phyloP scores from a whole-genome alignment of 441 rosid species.

The Corymbia calophylla region DNA sequence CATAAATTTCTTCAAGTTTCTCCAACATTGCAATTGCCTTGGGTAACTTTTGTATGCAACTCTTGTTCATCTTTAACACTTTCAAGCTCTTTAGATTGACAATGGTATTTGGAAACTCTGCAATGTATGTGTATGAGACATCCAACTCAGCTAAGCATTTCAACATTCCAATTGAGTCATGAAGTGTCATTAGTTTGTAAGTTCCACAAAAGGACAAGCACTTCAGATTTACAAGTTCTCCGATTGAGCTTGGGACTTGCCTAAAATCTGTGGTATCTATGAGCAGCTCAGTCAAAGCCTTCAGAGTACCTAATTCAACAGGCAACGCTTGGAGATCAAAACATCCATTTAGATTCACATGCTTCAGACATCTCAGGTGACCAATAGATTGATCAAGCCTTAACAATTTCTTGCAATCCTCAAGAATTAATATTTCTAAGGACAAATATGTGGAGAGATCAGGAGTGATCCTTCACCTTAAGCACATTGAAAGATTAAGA shows the following conservation, averaged over 20 bases:
- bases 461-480: no score
- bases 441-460: no score
- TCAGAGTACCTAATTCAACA: no score
- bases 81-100: not conserved
- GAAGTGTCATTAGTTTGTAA: not conserved
- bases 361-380: no score
- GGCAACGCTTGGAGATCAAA: no score
- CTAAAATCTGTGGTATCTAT: no score
- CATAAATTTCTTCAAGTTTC: not conserved
- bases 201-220: not conserved
- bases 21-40: not conserved
- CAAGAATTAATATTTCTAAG: no score
- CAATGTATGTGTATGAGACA: not conserved
- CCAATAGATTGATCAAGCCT: no score
- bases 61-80: not conserved
- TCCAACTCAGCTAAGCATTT: not conserved
- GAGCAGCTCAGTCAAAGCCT: no score
- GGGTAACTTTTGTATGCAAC: not conserved
- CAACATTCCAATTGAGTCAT: not conserved
- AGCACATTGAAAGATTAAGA: no score
- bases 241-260: not conserved
- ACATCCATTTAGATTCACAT: no score
- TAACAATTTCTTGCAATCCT: no score
- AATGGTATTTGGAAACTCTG: not conserved
- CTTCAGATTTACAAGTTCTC: not conserved